Conservation (phyloP, 2,329 filamentous ascomycete species). For the Dactylella cylindrospora region DNA sequence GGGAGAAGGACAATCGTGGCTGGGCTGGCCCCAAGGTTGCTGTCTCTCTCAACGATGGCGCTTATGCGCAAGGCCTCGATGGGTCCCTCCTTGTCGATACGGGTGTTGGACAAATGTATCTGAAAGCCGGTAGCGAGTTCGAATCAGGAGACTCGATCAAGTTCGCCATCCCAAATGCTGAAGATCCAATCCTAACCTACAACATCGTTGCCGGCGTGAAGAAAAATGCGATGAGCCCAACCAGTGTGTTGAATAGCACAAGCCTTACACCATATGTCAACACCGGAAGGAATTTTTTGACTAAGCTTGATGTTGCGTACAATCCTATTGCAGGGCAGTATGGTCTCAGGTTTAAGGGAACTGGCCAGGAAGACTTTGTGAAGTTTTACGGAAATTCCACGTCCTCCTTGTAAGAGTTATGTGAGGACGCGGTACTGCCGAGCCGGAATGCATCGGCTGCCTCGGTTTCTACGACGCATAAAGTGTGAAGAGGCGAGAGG, state of each 20-base stretch:
- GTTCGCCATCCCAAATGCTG: slow-evolving; percentile 17
- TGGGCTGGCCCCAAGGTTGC: slow-evolving; percentile 8
- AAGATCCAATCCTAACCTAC: slow-evolving; percentile 5
- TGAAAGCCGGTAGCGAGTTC: slow-evolving; percentile 7
- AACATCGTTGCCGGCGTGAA: background rate
- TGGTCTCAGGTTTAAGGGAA: slow-evolving; percentile 12
- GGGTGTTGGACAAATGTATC: slow-evolving; percentile 14
- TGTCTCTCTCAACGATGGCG: slow-evolving; percentile 8
- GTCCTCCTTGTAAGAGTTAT: too few relatives aligned
- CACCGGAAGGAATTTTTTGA: slow-evolving; percentile 13
- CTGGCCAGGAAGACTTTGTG: slow-evolving; percentile 5
- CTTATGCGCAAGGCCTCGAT: slow-evolving; percentile 5
- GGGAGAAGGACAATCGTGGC: slow-evolving; percentile 13
- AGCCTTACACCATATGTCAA: slow-evolving; percentile 8
- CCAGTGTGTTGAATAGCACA: slow-evolving; percentile 7
- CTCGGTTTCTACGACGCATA: too few relatives aligned
- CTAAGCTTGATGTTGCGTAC: slow-evolving; percentile 5
- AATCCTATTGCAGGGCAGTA: slow-evolving; percentile 8
- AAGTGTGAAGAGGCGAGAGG: too few relatives aligned
- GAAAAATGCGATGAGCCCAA: slow-evolving; percentile 5
- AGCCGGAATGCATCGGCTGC: too few relatives aligned
- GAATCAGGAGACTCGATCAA: background rate
- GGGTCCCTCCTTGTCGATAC: slow-evolving; percentile 9
- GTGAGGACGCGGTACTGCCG: too few relatives aligned
- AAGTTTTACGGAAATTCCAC: slow-evolving; percentile 9